These are phyloP conservation scores for Grammothele lineata DNA, from an alignment of 768 basidiomycete species.

Conservation along the genomic window DNA sequence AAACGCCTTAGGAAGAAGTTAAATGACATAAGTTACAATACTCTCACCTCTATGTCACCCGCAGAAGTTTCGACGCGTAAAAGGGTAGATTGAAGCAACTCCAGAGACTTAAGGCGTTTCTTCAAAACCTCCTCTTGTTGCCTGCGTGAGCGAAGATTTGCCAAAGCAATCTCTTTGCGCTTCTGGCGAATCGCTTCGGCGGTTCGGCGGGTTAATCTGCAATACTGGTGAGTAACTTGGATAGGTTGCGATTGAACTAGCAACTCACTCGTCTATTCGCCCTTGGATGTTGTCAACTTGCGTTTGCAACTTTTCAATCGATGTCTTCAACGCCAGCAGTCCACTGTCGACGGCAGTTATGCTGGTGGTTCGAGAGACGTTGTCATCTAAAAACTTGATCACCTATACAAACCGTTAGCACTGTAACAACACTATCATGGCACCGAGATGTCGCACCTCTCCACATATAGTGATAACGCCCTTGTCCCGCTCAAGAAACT, in stretches of 20 bases:
- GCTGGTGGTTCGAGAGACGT: slow-evolving; percentile 33
- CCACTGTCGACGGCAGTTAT: slow-evolving; percentile 82
- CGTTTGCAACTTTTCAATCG: slow-evolving; percentile 57
- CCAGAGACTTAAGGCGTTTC: slow-evolving; percentile 71
- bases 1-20: background rate
- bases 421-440: too few relatives aligned
- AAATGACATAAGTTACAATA: background rate
- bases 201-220: slow-evolving; percentile 66
- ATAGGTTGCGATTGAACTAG: too few relatives aligned
- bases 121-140: slow-evolving; percentile 71
- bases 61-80: slow-evolving; percentile 86
- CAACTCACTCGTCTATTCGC: slow-evolving; percentile 67
- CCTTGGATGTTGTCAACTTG: slow-evolving; percentile 68
- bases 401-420: slow-evolving; percentile 39
- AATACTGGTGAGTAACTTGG: background rate
- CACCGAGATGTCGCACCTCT: slow-evolving; percentile 45
- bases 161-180: slow-evolving; percentile 70
- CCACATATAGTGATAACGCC: slow-evolving; percentile 57
- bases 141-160: slow-evolving; percentile 77
- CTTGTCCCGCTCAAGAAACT: slow-evolving; percentile 76
- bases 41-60: slow-evolving; percentile 75
- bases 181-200: slow-evolving; percentile 60
- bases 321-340: slow-evolving; percentile 73
- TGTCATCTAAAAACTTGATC: slow-evolving; percentile 69
- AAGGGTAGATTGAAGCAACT: slow-evolving; percentile 72